Percentiles rank a stretch among this genome's conserved stretches.
These are phyloP conservation scores for Termitomyces sp. DNA, from an alignment of 768 basidiomycete genomes.

Conservation along the genomic window DNA sequence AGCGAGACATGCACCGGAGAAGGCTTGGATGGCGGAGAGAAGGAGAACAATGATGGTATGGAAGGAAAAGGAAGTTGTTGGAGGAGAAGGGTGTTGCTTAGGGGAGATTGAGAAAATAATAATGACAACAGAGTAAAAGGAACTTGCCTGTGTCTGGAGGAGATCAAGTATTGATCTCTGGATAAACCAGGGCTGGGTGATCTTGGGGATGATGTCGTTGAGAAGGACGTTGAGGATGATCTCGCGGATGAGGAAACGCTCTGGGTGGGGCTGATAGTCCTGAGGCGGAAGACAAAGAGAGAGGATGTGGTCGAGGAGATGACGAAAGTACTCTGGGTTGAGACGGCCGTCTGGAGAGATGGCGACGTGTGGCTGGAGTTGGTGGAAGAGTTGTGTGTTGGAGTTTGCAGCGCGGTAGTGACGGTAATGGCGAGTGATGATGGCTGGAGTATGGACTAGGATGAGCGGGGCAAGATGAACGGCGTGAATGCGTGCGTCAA, in stretches of 20 bases:
- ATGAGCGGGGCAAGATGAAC: slow-evolving; percentile 58
- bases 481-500: slow-evolving; percentile 52
- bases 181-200: slow-evolving; percentile 90
- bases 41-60: slow-evolving; percentile 54
- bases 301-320: slow-evolving; percentile 73
- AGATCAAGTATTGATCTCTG: slow-evolving; percentile 63
- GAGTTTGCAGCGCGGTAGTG: slow-evolving; percentile 69
- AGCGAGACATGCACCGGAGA: slow-evolving; percentile 65
- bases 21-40: slow-evolving; percentile 66
- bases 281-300: slow-evolving; percentile 66
- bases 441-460: slow-evolving; percentile 53
- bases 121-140: not conserved
- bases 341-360: slow-evolving; percentile 57
- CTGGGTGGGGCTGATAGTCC: slow-evolving; percentile 72
- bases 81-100: slow-evolving; percentile 20
- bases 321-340: slow-evolving; percentile 74
- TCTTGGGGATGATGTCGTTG: slow-evolving; percentile 56
- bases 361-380: slow-evolving; percentile 82
- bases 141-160: slow-evolving; percentile 31
- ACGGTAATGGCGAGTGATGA: slow-evolving; percentile 69
- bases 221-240: slow-evolving; percentile 74
- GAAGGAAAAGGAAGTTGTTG: slow-evolving; percentile 28
- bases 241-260: slow-evolving; percentile 83
- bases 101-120: no score
- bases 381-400: slow-evolving; percentile 66